phyloP scores from a whole-genome alignment of 352 stramenopile genomes.

The Stephanocyclus meneghinianus region DNA sequence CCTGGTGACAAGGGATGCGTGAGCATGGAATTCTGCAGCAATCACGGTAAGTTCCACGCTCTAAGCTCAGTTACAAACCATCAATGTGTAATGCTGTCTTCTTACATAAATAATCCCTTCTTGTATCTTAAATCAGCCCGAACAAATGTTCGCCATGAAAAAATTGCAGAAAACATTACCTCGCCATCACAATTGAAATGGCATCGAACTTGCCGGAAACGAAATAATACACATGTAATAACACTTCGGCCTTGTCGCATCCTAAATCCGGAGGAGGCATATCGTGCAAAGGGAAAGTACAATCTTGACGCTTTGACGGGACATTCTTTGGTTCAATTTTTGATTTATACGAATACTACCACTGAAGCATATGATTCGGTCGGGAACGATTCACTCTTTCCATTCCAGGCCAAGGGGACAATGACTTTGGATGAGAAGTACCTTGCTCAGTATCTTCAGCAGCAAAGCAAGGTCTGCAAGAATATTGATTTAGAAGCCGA shows the following conservation, averaged over 20 bases:
- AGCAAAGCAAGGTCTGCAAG: neutral
- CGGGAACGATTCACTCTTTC: constrained; percentile 17
- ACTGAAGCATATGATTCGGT: constrained; percentile 13
- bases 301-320: neutral
- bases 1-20: neutral
- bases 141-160: neutral
- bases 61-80: no score
- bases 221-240: neutral
- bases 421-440: constrained; percentile 16
- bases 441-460: constrained; percentile 22
- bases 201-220: constrained; percentile 1
- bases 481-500: constrained; percentile 1
- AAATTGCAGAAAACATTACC: constrained; percentile 22
- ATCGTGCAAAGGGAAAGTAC: constrained; percentile 11
- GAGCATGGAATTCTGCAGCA: neutral
- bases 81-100: no score
- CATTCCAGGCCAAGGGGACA: constrained; percentile 11
- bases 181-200: constrained; percentile 28
- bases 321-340: constrained; percentile 18
- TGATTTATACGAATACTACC: constrained; percentile 8
- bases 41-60: no score
- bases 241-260: constrained; percentile 25
- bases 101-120: no score
- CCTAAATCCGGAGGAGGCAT: neutral
- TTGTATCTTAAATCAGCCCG: constrained; percentile 1